Evolutionary conservation across 1,284 basidiomycete genomes (phyloP).

Genomic region (Agaricales sp.): DNA sequence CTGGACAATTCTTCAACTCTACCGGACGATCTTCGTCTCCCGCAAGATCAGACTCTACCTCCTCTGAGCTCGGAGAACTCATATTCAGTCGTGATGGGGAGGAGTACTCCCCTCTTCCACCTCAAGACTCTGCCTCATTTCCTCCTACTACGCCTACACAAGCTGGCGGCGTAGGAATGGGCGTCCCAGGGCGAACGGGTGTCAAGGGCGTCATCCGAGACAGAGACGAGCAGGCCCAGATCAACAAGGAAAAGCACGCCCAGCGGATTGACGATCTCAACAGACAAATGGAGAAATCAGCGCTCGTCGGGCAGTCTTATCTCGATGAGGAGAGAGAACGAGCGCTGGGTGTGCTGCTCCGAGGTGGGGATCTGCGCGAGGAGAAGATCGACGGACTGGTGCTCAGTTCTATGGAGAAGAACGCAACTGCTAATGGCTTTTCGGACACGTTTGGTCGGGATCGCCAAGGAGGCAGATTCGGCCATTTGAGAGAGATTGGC

Average conservation of each 20-base stretch:
- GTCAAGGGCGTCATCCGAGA: constrained; percentile 81
- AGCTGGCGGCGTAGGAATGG: constrained; percentile 62
- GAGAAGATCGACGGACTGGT: constrained; percentile 35
- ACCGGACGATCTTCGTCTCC: constrained; percentile 44
- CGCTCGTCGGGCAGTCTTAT: constrained; percentile 56
- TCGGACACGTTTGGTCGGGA: constrained; percentile 34
- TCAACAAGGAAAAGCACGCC: constrained; percentile 36
- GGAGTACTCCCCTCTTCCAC: constrained; percentile 31
- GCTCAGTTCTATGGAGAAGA: constrained; percentile 21
- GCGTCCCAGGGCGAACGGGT: constrained; percentile 62
- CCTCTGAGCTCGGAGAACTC: constrained; percentile 26
- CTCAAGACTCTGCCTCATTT: constrained; percentile 23
- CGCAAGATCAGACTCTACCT: constrained; percentile 27
- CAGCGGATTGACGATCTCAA: constrained; percentile 40
- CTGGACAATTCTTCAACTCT: constrained; percentile 63
- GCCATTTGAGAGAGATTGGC: constrained; percentile 76
- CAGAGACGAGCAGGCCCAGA: constrained; percentile 51
- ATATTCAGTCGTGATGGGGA: constrained; percentile 11
- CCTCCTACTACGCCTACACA: constrained; percentile 16
- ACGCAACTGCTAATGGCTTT: constrained; percentile 22
- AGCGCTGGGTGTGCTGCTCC: neutral
- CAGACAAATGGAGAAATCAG: constrained; percentile 47
- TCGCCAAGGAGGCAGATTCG: constrained; percentile 50
- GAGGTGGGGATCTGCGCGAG: constrained; percentile 24
- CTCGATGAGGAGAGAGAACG: constrained; percentile 61